Evolutionary conservation across 768 basidiomycete species (phyloP), one percentile per base, ranked within the genome.

Genomic region (Psilocybe sp.): DNA sequence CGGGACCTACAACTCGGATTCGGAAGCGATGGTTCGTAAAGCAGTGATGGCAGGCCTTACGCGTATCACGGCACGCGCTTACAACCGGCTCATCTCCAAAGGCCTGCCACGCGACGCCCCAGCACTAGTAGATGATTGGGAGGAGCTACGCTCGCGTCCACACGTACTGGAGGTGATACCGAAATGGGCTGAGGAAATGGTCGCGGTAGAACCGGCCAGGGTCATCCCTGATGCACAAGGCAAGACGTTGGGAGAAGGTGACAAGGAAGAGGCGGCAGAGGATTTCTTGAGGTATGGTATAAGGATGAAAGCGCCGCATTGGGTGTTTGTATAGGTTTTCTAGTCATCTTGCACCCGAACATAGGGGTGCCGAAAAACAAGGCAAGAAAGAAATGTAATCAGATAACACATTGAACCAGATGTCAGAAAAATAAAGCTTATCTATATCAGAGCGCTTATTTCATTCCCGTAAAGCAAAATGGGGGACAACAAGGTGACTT

Each of bases 201-300:
- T 15, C 23, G 35, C 15, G 33, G 15, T 46, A 14, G 44, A 46
- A 16, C 44, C 44, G 15, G 28, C 7, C 13, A 15, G 31, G 7
- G 44, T 14, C 7, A 14, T 46, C 15, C 44, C 44, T 11, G n/a
- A 46, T 11, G 33, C n/a, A 33, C 15, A 46, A 5, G 44, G 44
- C 15, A 35, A 46, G 20, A 15, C 33, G 15, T 31, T 46, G 44
- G 47, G 14, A 28, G 23, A 28, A 28, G 23, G 23, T 3, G 47
- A 28, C 15, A 37, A 18, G 12, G 47, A 49, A 37, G 39, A 40
- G 38, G 47, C 20, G 11, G 13, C 20, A 5, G 37, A 40, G 47
- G 47, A 49, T 15, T 49, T 49, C 33, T 19, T 39, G 37, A 41
- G 15, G 37, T 49, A 49, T 49, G 47, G 47, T 9, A 49, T 49